Percentiles rank a stretch among this genome's conserved stretches.
These are phyloP conservation scores for Populus tremula DNA, from an alignment of 345 rosid genomes.

Conservation along the genomic window DNA sequence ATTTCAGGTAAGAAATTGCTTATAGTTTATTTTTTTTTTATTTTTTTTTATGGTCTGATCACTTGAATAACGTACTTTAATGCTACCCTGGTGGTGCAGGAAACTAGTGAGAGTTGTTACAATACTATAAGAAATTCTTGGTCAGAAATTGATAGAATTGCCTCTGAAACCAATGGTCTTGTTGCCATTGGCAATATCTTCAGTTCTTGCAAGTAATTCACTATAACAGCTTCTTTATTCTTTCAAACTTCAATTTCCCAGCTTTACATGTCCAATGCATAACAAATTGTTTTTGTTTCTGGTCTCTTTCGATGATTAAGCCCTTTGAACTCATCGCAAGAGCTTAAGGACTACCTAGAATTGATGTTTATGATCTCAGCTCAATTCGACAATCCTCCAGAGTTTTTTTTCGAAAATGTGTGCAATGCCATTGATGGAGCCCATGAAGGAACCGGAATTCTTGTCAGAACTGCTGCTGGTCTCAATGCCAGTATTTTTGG, in stretches of 20 bases:
- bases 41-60: background rate
- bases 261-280: no score
- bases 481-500: constrained; percentile 10
- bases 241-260: no score
- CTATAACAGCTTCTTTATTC: no score
- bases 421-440: constrained; percentile 26
- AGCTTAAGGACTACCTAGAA: constrained; percentile 24
- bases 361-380: background rate
- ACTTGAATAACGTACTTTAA: background rate
- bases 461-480: constrained; percentile 22
- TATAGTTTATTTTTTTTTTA: background rate
- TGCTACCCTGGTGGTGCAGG: no score
- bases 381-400: constrained; percentile 23
- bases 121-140: constrained; percentile 27
- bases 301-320: background rate
- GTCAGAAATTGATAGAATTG: constrained; percentile 30
- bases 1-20: constrained; percentile 16
- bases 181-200: constrained; percentile 11
- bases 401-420: background rate
- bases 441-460: constrained; percentile 20
- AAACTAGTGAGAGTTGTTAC: constrained; percentile 29
- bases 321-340: constrained; percentile 20
- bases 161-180: constrained; percentile 20
- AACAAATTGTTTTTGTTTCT: no score
- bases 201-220: constrained; percentile 18